These are phyloP conservation scores for Pyrenopolyporus hunteri DNA, from an alignment of 495 filamentous ascomycete species.

Conservation along the genomic window DNA sequence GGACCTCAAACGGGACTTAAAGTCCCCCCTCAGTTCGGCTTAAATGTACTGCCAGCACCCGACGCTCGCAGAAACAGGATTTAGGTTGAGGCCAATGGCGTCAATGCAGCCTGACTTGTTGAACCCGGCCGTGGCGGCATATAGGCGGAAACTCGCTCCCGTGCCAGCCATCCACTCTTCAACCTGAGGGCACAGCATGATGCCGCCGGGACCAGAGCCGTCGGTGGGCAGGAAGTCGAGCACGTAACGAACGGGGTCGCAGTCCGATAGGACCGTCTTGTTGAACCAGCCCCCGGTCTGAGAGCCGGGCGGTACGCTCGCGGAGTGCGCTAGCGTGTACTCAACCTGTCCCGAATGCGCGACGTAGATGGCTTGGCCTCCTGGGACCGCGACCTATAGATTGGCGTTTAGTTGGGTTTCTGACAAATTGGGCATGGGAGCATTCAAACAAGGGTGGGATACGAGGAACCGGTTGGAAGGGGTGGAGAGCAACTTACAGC, in stretches of 20 bases:
- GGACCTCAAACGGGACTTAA: too few species aligned
- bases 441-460: not conserved
- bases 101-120: slow-evolving; percentile 25
- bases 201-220: slow-evolving; percentile 22
- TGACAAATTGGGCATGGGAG: not conserved
- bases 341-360: slow-evolving; percentile 58
- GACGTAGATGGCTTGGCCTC: slow-evolving; percentile 70
- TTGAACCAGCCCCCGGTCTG: slow-evolving; percentile 50
- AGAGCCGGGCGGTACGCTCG: slow-evolving; percentile 60
- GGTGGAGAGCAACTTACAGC: slow-evolving; percentile 27
- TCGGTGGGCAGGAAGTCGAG: slow-evolving; percentile 32
- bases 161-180: slow-evolving; percentile 15
- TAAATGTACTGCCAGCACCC: slow-evolving; percentile 39
- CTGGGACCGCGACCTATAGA: slow-evolving; percentile 61
- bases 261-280: slow-evolving; percentile 29
- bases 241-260: slow-evolving; percentile 17
- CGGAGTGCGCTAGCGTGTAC: slow-evolving; percentile 67
- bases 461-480: not conserved
- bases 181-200: slow-evolving; percentile 30
- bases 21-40: not conserved
- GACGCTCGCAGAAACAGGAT: not conserved
- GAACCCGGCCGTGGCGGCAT: slow-evolving; percentile 27
- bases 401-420: not conserved
- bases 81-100: slow-evolving; percentile 24
- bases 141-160: slow-evolving; percentile 21